phyloP scores from a whole-genome alignment of 2,329 filamentous ascomycete genomes.

The Colletotrichum nymphaeae region DNA sequence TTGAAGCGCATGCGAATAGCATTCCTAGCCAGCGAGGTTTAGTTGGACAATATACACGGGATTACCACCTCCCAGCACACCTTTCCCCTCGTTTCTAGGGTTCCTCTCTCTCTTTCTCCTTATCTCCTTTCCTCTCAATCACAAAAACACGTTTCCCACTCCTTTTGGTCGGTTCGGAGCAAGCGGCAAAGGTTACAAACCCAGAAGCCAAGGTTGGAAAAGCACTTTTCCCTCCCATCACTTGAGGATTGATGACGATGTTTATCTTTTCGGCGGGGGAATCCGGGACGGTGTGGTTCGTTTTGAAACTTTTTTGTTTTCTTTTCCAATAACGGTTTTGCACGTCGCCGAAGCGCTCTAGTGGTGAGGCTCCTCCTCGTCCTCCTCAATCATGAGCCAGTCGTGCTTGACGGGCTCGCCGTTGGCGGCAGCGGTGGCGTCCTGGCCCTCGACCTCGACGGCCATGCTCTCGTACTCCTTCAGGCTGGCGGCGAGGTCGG shows the following conservation, averaged over 20 bases:
- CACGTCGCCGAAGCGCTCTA: constrained; percentile 47
- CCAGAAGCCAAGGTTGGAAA: constrained; percentile 5
- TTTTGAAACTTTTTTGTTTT: neutral
- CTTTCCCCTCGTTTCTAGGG: constrained; percentile 27
- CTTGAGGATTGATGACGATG: neutral
- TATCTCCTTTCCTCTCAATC: neutral
- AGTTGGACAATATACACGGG: constrained; percentile 51
- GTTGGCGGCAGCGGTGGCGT: constrained; percentile 68
- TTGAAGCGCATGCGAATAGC: constrained; percentile 30
- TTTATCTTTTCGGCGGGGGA: constrained; percentile 11
- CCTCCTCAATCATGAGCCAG: constrained; percentile 88
- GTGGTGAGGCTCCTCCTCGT: constrained; percentile 63
- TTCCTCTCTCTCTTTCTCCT: neutral
- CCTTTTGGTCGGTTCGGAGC: constrained; percentile 24
- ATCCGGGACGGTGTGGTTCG: neutral
- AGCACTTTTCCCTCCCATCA: constrained; percentile 27
- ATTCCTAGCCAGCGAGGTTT: constrained; percentile 34
- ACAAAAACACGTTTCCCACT: constrained; percentile 15
- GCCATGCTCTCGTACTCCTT: constrained; percentile 94
- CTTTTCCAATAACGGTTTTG: no score
- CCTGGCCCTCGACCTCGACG: constrained; percentile 93
- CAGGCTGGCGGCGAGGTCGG: constrained; percentile 90
- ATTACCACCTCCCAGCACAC: constrained; percentile 41
- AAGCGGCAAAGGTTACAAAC: constrained; percentile 17
- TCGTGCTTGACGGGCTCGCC: constrained; percentile 69